Percentiles rank a stretch among this genome's conserved stretches.
Evolutionary conservation across 306 rosid species (phyloP).

Genomic region (Cucumis cinereus): DNA sequence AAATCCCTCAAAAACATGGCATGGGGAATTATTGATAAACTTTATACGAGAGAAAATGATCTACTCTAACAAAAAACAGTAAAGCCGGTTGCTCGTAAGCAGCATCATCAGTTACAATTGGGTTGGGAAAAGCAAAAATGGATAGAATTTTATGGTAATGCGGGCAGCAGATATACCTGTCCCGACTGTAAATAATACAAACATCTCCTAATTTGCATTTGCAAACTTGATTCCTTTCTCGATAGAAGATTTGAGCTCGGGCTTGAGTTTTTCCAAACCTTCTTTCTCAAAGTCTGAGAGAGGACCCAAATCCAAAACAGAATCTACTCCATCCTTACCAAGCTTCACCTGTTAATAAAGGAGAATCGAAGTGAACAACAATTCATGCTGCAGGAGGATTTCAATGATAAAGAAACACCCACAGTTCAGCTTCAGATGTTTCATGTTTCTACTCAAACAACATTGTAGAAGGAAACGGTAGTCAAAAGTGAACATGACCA

Average conservation of each 20-base stretch:
- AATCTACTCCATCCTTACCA: conserved; percentile 86
- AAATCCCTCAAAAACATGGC: conserved; percentile 5
- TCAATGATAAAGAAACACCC: not conserved
- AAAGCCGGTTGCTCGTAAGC: conserved; percentile 23
- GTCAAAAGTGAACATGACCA: not conserved
- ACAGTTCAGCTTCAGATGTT: not conserved
- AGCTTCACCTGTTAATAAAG: conserved; percentile 52
- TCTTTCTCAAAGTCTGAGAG: conserved; percentile 77
- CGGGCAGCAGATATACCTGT: conserved; percentile 10
- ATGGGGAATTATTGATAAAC: conserved; percentile 22
- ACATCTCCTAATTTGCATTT: conserved; percentile 33
- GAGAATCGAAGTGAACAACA: not conserved
- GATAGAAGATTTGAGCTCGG: conserved; percentile 69
- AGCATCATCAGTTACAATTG: conserved; percentile 25
- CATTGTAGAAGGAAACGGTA: not conserved
- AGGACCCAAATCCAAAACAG: conserved; percentile 57
- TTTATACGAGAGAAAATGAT: conserved; percentile 1
- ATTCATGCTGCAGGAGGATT: not conserved
- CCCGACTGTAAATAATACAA: conserved; percentile 1
- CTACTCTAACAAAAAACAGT: conserved; percentile 15
- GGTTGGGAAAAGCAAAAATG: conserved; percentile 29
- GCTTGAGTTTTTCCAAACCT: conserved; percentile 57
- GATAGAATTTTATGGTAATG: conserved; percentile 12
- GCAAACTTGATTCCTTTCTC: conserved; percentile 92
- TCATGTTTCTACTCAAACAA: not conserved